Base-by-base conservation (phyloP, 805 yeast species). In the Kodamaea restingae region DNA sequence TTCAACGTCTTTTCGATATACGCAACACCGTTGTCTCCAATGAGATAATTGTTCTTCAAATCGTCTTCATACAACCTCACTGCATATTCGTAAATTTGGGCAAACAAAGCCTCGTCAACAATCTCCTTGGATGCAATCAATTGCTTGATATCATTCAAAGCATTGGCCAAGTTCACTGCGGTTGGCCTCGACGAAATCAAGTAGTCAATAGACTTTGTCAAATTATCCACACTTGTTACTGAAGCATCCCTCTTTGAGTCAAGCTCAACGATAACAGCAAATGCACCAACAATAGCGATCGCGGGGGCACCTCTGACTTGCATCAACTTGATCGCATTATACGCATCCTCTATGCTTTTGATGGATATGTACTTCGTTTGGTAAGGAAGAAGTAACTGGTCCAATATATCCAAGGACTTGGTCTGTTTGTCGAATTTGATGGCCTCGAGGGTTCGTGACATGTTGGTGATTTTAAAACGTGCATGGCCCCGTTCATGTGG, bases 231-330 rank as follows among this genome's bases (percentile, higher is more conserved):
- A 11, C 76, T 67, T 28, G 57, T 2, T 2, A 29, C 25, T 1
- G 35, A 21, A 43, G 48, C 25, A 45, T 56, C 36, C 28, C 62
- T 66, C 35, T 41, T 41, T 54, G 52, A 55, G 51, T 51, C 40
- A 61, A 63, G 3, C 78, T 91, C 96, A n/a, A 84, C 79, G 2
- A 86, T 81, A 3, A 91, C 75, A 2, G 96, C 77, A 43, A 90
- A 73, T 1, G 88, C 80, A 4, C 96, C 98, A 2, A 91, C 97
- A 42, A 91, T 86, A 45, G 97, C 97, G 56, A 91, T 91, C 1
- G 98, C 98, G 0, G 98, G 98, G 0, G 98, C 98, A 27, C 98
- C 98, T 58, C 98, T 74, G 4, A 95, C 97, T 52, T 86, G 88
- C 98, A 91, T 91, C 42, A 71, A 71, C 55, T 80, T 81, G 59